Percentiles rank a stretch among this genome's conserved stretches.
phyloP scores from a whole-genome alignment of 2,329 filamentous ascomycete species.

The Penicillium glabrum region DNA sequence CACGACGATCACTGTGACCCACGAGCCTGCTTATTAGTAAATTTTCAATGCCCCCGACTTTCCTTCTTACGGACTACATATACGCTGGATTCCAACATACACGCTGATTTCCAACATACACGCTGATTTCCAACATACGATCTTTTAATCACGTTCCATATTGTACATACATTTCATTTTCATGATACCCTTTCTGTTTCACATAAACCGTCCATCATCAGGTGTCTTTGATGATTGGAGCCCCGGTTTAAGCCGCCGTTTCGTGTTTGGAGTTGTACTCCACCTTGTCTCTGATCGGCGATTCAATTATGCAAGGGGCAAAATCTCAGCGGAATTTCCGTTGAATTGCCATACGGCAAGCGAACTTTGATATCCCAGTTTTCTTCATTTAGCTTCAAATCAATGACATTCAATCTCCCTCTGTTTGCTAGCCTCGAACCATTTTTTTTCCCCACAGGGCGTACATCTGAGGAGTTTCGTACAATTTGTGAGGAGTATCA shows the following conservation, averaged over 20 bases:
- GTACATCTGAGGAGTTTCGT: no score
- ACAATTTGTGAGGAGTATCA: no score
- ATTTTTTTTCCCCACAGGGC: no score
- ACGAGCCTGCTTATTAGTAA: constrained; percentile 9
- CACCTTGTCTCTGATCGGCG: not conserved
- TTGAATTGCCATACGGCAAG: not conserved
- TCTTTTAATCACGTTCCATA: not conserved
- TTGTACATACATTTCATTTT: not conserved
- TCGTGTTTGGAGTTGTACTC: not conserved
- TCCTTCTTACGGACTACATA: not conserved
- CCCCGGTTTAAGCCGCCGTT: not conserved
- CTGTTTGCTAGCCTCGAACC: no score
- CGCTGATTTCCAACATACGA: not conserved
- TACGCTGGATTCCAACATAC: not conserved
- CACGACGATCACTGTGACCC: constrained; percentile 15
- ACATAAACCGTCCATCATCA: not conserved
- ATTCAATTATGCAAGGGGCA: not conserved
- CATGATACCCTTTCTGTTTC: not conserved
- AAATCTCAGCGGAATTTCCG: not conserved
- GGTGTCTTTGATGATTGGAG: not conserved
- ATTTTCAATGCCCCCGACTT: not conserved
- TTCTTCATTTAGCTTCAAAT: no score
- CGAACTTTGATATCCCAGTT: not conserved
- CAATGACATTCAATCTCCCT: no score
- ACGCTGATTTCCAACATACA: no score